Conservation (phyloP, 108 stramenopile genomes). For the Conticribra guillardii region DNA sequence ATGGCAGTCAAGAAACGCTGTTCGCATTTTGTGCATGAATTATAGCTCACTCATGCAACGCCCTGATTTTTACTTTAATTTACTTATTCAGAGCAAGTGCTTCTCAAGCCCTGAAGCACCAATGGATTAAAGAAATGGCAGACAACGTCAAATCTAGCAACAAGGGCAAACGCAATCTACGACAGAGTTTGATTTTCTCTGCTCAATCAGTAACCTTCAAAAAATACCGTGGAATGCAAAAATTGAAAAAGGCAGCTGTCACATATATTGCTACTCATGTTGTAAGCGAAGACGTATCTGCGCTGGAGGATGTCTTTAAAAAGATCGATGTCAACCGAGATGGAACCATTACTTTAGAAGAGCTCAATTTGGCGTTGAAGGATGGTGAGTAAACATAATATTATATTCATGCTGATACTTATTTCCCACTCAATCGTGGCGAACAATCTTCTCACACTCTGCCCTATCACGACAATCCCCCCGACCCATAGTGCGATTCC, state of each 20-base stretch:
- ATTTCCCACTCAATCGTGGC: too few species aligned
- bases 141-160: not conserved
- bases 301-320: conserved; percentile 75
- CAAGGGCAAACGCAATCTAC: conserved; percentile 9
- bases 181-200: conserved; percentile 36
- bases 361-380: conserved; percentile 72
- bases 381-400: conserved; percentile 33
- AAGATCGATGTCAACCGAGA: conserved; percentile 72
- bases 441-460: too few species aligned
- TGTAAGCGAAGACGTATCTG: conserved; percentile 73
- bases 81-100: conserved; percentile 52
- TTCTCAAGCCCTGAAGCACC: conserved; percentile 68
- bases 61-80: not conserved
- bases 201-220: conserved; percentile 58
- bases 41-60: too few species aligned
- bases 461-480: too few species aligned
- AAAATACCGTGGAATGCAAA: conserved; percentile 83
- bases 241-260: conserved; percentile 87
- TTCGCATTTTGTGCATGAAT: too few species aligned
- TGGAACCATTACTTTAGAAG: conserved; percentile 74
- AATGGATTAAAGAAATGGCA: conserved; percentile 71
- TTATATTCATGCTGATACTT: not conserved
- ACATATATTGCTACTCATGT: conserved; percentile 81
- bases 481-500: conserved; percentile 37
- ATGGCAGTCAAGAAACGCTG: not conserved